A percentile compares a stretch with the other conserved stretches of the same genome.
These are phyloP conservation scores for Fusarium napiforme DNA, from an alignment of 2,329 filamentous ascomycete species.

Conservation along the genomic window DNA sequence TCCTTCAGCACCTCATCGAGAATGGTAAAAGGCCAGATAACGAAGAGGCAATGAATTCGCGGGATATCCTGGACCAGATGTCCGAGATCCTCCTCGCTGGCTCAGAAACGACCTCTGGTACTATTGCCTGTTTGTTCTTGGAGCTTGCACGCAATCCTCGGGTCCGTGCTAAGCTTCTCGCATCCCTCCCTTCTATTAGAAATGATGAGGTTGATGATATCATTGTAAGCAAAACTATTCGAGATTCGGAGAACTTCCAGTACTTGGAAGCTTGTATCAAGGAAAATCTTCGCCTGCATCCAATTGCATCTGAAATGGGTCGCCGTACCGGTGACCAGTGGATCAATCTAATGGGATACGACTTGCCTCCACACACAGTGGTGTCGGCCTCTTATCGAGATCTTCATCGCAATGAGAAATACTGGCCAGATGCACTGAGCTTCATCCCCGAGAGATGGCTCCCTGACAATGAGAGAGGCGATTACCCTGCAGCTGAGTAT, in stretches of 20 bases:
- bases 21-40: neutral
- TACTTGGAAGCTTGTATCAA: neutral
- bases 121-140: neutral
- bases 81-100: neutral
- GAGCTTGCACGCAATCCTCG: neutral
- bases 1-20: neutral
- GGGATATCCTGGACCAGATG: neutral
- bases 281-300: neutral
- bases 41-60: neutral
- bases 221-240: neutral
- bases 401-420: neutral
- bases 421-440: neutral
- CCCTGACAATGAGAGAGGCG: neutral
- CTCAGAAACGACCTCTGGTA: neutral
- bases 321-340: neutral
- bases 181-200: neutral
- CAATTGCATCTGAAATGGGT: neutral
- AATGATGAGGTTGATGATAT: neutral
- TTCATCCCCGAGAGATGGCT: neutral
- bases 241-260: neutral
- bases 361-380: neutral
- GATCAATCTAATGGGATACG: neutral
- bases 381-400: neutral
- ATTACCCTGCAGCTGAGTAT: neutral
- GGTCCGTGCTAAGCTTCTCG: neutral